phyloP scores from a whole-genome alignment of 2,329 filamentous ascomycete species.

The Juglanconis oblonga region DNA sequence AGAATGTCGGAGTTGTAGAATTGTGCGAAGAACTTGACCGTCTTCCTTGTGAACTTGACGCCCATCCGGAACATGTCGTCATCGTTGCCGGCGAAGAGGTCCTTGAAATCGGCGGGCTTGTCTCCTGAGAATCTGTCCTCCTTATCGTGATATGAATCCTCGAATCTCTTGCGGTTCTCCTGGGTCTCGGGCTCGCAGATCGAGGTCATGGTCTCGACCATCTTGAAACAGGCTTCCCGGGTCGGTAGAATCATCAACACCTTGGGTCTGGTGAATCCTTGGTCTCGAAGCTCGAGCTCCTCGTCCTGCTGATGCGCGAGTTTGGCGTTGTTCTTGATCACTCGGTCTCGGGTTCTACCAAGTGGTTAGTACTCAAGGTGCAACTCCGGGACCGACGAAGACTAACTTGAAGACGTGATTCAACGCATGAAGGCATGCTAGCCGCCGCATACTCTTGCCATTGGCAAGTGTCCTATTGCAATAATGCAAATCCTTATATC shows the following conservation, averaged over 20 bases:
- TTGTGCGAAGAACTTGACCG: conserved; percentile 87
- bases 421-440: conserved; percentile 78
- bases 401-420: conserved; percentile 86
- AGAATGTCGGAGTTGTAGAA: conserved; percentile 98
- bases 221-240: conserved; percentile 76
- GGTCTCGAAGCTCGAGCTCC: conserved; percentile 78
- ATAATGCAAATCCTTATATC: conserved; percentile 78
- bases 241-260: conserved; percentile 89
- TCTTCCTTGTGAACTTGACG: conserved; percentile 96
- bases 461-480: conserved; percentile 70
- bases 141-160: conserved; percentile 73
- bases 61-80: conserved; percentile 96
- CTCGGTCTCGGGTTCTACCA: conserved; percentile 73
- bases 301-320: conserved; percentile 63
- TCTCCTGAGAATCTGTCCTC: conserved; percentile 67
- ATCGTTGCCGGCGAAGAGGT: conserved; percentile 90
- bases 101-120: conserved; percentile 81
- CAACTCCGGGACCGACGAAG: no score
- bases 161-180: conserved; percentile 90
- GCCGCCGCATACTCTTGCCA: conserved; percentile 63
- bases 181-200: conserved; percentile 83
- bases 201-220: conserved; percentile 72
- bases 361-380: not conserved
- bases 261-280: conserved; percentile 94
- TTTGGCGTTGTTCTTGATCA: conserved; percentile 88